Base-by-base conservation (phyloP, 352 stramenopile species). In the Phytophthora ohioensis region DNA sequence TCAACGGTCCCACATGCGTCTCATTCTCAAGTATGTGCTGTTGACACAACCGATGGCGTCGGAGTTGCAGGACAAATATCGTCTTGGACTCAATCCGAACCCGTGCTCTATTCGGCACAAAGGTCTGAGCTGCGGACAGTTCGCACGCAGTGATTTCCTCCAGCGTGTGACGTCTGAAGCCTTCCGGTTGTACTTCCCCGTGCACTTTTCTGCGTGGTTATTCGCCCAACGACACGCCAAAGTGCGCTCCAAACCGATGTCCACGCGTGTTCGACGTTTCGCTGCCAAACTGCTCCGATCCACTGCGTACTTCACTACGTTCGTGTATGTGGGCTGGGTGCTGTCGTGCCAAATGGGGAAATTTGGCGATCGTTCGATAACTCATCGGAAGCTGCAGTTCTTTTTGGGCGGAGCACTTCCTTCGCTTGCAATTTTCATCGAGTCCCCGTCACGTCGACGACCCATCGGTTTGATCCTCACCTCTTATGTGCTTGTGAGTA, bases 11-110 rank as follows among this genome's bases (percentile, higher is more conserved):
- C 82, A 91, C 64, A 69, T 91, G 67, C 67, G 75, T 34, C 76
- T 85, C 49, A 83, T 91, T 57, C 82, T 85, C 61, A 86, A 83
- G 68, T 88, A 89, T 71, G 82, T 84, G 51, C 62, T 90, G 43
- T 60, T 83, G 57, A 73, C 70, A 3, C 71, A 78, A 2, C 34
- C 69, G 1, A 75, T 74, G 45, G 79, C 80, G 2, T 70, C 55
- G 3, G 36, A 66, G 5, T 39, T 90, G 46, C 81, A 90, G 46
- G 56, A 76, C 11, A 52, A 76, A 36, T 91, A 87, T 53, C 52
- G 56, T 4, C 48, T 77, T 0, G 84, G 80, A 0, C 55, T 82
- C 48, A 91, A 91, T 63, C 70, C 80, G 30, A 84, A 69, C 53
- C 61, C 78, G 27, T 91, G 84, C 68, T 55, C 63, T 10, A 72